These are phyloP conservation scores for Euphorbia schlechtendalii DNA, from an alignment of 441 rosid genomes.

Conservation along the genomic window DNA sequence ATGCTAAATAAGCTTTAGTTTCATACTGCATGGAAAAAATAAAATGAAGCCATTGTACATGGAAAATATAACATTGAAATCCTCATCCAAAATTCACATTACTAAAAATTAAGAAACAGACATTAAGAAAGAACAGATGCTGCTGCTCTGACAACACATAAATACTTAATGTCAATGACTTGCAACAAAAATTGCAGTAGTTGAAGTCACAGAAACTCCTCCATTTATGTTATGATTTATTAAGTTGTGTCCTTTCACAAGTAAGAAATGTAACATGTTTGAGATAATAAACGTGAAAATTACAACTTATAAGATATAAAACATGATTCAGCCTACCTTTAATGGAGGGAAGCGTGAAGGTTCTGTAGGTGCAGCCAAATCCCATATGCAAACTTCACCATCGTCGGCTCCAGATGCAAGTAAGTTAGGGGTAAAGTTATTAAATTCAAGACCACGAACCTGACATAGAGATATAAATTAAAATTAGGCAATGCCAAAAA, in stretches of 20 bases:
- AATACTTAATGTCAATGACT: neutral
- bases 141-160: neutral
- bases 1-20: too few relatives aligned
- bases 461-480: slow-evolving; percentile 24
- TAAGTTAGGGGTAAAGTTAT: slow-evolving; percentile 58
- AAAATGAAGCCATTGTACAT: too few relatives aligned
- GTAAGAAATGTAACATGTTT: neutral
- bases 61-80: too few relatives aligned
- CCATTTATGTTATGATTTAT: neutral
- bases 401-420: slow-evolving; percentile 99
- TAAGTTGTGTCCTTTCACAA: neutral
- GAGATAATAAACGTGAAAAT: neutral
- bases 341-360: slow-evolving; percentile 86
- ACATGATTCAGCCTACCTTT: slow-evolving; percentile 33
- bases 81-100: neutral
- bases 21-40: too few relatives aligned
- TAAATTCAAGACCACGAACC: slow-evolving; percentile 99
- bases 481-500: slow-evolving; percentile 12
- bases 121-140: neutral
- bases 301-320: neutral
- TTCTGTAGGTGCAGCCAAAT: slow-evolving; percentile 66
- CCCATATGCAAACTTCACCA: slow-evolving; percentile 98
- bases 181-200: neutral
- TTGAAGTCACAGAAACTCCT: neutral
- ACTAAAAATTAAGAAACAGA: neutral